A percentile compares a stretch with the other conserved stretches of the same genome.
Evolutionary conservation across 805 yeast species (phyloP).

Genomic region (Barnettozyma vustinii): DNA sequence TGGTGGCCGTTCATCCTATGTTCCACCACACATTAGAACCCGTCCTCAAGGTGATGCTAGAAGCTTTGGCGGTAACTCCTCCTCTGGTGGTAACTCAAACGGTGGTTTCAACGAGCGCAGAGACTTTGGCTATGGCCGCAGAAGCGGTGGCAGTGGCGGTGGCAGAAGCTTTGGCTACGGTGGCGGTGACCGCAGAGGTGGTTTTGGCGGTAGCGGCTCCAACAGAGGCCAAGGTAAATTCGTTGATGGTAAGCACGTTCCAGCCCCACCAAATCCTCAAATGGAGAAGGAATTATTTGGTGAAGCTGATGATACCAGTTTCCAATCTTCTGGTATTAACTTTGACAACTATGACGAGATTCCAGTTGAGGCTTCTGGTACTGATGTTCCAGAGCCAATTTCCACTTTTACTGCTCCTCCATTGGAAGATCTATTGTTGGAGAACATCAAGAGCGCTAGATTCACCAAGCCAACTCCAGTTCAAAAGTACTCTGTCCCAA

Average conservation of each 20-base stretch:
- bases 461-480: slow-evolving; percentile 96
- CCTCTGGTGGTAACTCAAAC: slow-evolving; percentile 8
- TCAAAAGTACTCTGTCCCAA: slow-evolving; percentile 90
- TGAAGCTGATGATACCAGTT: slow-evolving; percentile 52
- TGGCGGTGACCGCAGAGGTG: slow-evolving; percentile 31
- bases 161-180: slow-evolving; percentile 28
- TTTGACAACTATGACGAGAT: slow-evolving; percentile 98
- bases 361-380: slow-evolving; percentile 97
- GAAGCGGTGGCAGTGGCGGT: slow-evolving; percentile 26
- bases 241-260: slow-evolving; percentile 82
- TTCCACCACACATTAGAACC: slow-evolving; percentile 49
- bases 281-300: slow-evolving; percentile 84
- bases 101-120: slow-evolving; percentile 13
- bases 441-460: slow-evolving; percentile 82
- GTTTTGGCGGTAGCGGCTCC: slow-evolving; percentile 26
- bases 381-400: slow-evolving; percentile 90
- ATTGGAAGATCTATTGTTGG: slow-evolving; percentile 76
- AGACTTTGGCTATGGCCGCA: slow-evolving; percentile 26
- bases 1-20: slow-evolving; percentile 37
- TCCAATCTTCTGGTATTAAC: slow-evolving; percentile 95
- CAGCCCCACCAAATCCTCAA: slow-evolving; percentile 65
- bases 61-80: slow-evolving; percentile 12
- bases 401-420: slow-evolving; percentile 87
- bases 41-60: slow-evolving; percentile 24
- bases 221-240: slow-evolving; percentile 69